Percentiles rank a stretch among this genome's conserved stretches.
Evolutionary conservation across 495 filamentous ascomycete species (phyloP).

Genomic region (Ramalina intermedia): DNA sequence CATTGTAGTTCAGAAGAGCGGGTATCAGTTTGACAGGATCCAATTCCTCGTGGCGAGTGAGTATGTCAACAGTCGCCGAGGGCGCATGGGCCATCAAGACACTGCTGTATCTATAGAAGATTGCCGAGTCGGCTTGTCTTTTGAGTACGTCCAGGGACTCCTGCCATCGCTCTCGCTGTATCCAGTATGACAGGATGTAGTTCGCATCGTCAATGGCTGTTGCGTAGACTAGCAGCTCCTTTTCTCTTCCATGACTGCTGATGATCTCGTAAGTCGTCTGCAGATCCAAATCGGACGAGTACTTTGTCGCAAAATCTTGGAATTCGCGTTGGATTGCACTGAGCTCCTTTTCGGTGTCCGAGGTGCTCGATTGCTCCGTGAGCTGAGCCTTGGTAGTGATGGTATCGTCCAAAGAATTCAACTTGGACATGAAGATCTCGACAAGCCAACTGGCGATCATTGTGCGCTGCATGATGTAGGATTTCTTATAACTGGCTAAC

Average conservation of each 20-base stretch:
- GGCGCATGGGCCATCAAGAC: constrained; percentile 88
- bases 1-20: constrained; percentile 84
- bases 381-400: constrained; percentile 82
- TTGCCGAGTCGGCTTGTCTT: constrained; percentile 75
- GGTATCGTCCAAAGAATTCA: constrained; percentile 87
- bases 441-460: constrained; percentile 95
- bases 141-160: constrained; percentile 79
- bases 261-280: constrained; percentile 94
- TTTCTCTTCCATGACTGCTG: constrained; percentile 84
- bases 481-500: constrained; percentile 66
- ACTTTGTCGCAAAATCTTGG: constrained; percentile 69
- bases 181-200: constrained; percentile 92
- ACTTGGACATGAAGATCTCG: constrained; percentile 92
- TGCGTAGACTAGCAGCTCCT: constrained; percentile 83
- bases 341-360: constrained; percentile 61
- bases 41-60: constrained; percentile 86
- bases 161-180: constrained; percentile 88
- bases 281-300: constrained; percentile 73
- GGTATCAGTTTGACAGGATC: constrained; percentile 81
- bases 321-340: constrained; percentile 57
- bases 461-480: constrained; percentile 74
- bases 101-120: constrained; percentile 90
- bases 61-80: constrained; percentile 72
- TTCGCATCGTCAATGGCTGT: constrained; percentile 79
- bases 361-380: constrained; percentile 50